A percentile compares a stretch with the other conserved stretches of the same genome.
phyloP scores from a whole-genome alignment of 2,329 filamentous ascomycete genomes.

The Immersiporthe knoxdaviesiana region DNA sequence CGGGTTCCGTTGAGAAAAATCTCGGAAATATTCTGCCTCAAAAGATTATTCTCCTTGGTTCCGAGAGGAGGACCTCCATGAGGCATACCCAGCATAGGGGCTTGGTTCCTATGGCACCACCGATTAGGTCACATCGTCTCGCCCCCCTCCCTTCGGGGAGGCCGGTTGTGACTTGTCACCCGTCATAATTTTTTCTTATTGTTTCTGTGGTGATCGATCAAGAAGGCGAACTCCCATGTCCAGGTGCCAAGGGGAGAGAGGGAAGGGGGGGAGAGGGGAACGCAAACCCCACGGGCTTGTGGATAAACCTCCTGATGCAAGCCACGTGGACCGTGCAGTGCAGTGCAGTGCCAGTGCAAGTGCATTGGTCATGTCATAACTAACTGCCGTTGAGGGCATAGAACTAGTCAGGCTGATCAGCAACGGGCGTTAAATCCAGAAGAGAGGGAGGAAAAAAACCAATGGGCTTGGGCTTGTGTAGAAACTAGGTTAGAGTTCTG shows the following conservation, averaged over 20 bases:
- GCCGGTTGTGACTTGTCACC: conserved; percentile 11
- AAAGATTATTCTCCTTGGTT: neutral
- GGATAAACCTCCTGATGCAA: neutral
- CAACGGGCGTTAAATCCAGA: neutral
- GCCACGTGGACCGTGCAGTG: neutral
- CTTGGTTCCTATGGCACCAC: neutral
- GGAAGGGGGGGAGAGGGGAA: neutral
- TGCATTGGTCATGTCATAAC: neutral
- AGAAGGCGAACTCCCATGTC: neutral
- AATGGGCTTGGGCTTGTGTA: neutral
- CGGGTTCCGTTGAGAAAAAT: neutral
- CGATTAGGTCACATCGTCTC: conserved; percentile 6
- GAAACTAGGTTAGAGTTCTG: neutral
- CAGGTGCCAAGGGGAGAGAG: neutral
- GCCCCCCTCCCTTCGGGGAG: neutral
- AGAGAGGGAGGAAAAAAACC: too few relatives aligned
- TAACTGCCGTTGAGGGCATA: neutral
- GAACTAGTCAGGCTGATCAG: neutral
- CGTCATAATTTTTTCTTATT: neutral
- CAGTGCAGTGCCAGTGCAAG: neutral
- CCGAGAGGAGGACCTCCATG: neutral
- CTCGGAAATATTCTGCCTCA: neutral
- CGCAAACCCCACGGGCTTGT: neutral
- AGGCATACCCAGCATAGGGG: neutral
- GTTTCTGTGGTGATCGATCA: conserved; percentile 2